phyloP scores from a whole-genome alignment of 2,329 filamentous ascomycete genomes.

The Simplicillium aogashimaense region DNA sequence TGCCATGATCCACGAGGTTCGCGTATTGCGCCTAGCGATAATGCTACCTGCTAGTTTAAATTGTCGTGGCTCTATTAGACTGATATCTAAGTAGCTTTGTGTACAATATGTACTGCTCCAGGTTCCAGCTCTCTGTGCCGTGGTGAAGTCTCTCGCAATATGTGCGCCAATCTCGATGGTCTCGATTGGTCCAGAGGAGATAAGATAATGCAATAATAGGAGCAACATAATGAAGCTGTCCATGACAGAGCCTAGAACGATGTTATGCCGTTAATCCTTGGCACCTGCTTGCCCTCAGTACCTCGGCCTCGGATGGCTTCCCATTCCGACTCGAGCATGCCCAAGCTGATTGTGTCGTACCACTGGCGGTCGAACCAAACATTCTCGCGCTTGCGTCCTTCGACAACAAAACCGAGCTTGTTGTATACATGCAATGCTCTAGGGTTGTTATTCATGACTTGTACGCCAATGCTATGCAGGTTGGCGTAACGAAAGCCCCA shows the following conservation, averaged over 20 bases:
- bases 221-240: neutral
- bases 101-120: too few species aligned
- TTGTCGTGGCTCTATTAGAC: too few species aligned
- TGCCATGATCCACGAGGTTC: too few species aligned
- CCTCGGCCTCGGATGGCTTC: neutral
- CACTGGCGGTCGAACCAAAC: neutral
- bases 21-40: too few species aligned
- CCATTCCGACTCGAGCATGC: neutral
- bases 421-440: neutral
- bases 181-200: too few species aligned
- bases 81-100: too few species aligned
- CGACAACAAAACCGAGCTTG: neutral
- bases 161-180: too few species aligned
- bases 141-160: too few species aligned
- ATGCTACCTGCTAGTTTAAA: too few species aligned
- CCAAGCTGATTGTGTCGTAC: neutral
- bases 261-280: neutral
- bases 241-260: neutral
- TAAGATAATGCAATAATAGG: too few species aligned
- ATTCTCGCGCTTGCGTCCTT: neutral
- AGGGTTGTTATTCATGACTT: neutral
- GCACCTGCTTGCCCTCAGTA: neutral
- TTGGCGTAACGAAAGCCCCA: neutral
- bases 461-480: neutral
- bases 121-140: too few species aligned